Evolutionary conservation across 148 eudicot genomes (phyloP), one percentile per base, ranked within the genome.

Genomic region (Chenopodium berlandieri): DNA sequence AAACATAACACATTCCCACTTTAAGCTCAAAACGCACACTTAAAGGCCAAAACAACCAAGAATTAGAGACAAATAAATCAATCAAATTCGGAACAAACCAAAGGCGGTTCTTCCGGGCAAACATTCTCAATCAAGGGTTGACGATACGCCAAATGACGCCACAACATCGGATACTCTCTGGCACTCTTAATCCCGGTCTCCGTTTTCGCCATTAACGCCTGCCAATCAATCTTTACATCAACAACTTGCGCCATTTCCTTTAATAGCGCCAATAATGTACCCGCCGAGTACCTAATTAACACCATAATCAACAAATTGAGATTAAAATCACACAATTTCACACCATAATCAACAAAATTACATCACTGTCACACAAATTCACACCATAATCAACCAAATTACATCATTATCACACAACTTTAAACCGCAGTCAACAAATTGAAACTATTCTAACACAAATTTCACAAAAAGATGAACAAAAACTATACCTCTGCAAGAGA

Each of bases 141-240:
- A 2, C 92, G 88, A 82, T 95, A 95, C 0, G 99, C 97, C 68
- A 95, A 84, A 87, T 92, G 97, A 47, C 97, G 97, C 99, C 99
- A 95, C 50, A 95, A 78, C 89, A 88, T 88, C 78, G 92, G 99
- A 83, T 89, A 91, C 79, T 95, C 99, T 77, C 91, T 86, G 0
- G 97, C 87, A 85, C 72, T 86, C 31, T 91, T 74, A 34, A 95
- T 91, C 31, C 97, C 97, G 13, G 94, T 90, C 9, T 83, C 71
- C 0, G 97, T 90, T 68, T 89, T 93, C 89, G 86, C 85, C 80
- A 90, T 90, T 86, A 95, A 80, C 4, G 66, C 88, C 44, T 88
- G 81, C 99, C 99, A 95, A 88, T 95, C 91, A 72, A 95, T 86
- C 64, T 91, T 92, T 25, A 52, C 87, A 32, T 79, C 91, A 4